A percentile compares a stretch with the other conserved stretches of the same genome.
These are phyloP conservation scores for Comarum palustre DNA, from an alignment of 306 rosid genomes.

Conservation along the genomic window DNA sequence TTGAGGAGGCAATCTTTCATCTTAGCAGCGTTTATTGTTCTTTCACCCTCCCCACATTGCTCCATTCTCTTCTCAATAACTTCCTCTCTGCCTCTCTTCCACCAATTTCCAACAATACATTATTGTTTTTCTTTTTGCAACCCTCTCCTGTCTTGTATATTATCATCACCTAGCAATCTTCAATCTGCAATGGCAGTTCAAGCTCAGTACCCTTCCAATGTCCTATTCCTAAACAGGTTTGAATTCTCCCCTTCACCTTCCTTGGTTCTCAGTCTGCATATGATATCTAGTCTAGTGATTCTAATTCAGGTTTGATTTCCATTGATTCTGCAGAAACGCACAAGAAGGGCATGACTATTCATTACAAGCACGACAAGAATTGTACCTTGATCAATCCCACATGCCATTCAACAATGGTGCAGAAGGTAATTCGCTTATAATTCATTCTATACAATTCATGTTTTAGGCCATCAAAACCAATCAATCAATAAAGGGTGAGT, in stretches of 20 bases:
- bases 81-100: slow-evolving; percentile 15
- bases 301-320: slow-evolving; percentile 5
- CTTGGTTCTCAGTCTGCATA: neutral
- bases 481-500: neutral
- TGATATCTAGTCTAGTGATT: neutral
- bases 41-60: slow-evolving; percentile 32
- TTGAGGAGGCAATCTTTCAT: slow-evolving; percentile 37
- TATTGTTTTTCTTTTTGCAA: neutral
- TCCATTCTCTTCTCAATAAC: slow-evolving; percentile 19
- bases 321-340: slow-evolving; percentile 43
- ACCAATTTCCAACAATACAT: slow-evolving; percentile 18
- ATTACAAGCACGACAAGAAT: slow-evolving; percentile 55
- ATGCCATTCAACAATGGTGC: slow-evolving; percentile 69
- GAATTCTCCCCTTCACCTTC: slow-evolving; percentile 3
- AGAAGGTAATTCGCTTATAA: slow-evolving; percentile 8
- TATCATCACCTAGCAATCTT: neutral
- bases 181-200: slow-evolving; percentile 76
- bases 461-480: neutral
- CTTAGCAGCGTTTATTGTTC: slow-evolving; percentile 42
- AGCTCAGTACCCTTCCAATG: slow-evolving; percentile 94
- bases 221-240: slow-evolving; percentile 73
- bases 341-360: slow-evolving; percentile 75
- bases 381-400: slow-evolving; percentile 61
- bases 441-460: slow-evolving; percentile 8
- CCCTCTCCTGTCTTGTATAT: neutral